A percentile compares a stretch with the other conserved stretches of the same genome.
Conservation (phyloP, 164 flowering plant genomes). For the Sextonia rubra region DNA sequence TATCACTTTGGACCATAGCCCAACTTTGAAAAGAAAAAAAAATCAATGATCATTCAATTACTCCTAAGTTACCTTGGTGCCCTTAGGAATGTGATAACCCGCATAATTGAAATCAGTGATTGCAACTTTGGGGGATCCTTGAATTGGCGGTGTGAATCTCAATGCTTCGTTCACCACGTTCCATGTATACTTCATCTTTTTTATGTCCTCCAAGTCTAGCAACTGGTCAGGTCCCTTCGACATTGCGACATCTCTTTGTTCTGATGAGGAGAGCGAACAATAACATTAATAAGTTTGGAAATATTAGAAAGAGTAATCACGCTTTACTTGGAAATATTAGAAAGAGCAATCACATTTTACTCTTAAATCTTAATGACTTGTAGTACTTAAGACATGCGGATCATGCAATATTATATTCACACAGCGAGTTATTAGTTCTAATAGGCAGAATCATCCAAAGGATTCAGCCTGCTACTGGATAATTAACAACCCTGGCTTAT, state of each 20-base stretch:
- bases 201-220: slow-evolving; percentile 4
- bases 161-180: neutral
- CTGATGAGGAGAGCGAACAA: slow-evolving; percentile 7
- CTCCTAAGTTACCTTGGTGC: neutral
- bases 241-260: slow-evolving; percentile 26
- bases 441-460: neutral
- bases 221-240: neutral
- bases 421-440: neutral
- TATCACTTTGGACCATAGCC: too few species aligned
- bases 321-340: neutral
- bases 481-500: too few species aligned
- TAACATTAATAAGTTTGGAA: neutral
- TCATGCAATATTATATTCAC: neutral
- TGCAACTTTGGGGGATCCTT: neutral
- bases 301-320: neutral
- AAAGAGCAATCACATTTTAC: neutral
- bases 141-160: slow-evolving; percentile 3
- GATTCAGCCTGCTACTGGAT: neutral
- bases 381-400: neutral
- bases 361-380: too few species aligned
- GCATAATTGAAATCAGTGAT: slow-evolving; percentile 5
- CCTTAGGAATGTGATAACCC: slow-evolving; percentile 5
- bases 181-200: too few species aligned
- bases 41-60: too few species aligned
- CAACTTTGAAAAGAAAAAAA: too few species aligned